Percentiles rank a stretch among this genome's conserved stretches.
Conservation (phyloP, 78 protist species). For the slime mould (Dictyostelium discoideum) region dicty_2.7 NC_007088.5:5522001-5522500, state of each 20-base stretch:
- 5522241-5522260: conserved; percentile 33
- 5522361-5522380: background rate
- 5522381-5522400: background rate
- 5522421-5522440: conserved; percentile 68
- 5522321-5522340: background rate
- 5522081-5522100: background rate
- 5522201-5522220: background rate
- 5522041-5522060: background rate
- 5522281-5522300: conserved; percentile 75
- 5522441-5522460: conserved; percentile 70
- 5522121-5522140: background rate
- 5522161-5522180: background rate
- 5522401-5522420: conserved; percentile 73
- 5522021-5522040: background rate
- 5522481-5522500: conserved; percentile 33
- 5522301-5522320: conserved; percentile 52
- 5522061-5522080: background rate
- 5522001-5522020: conserved; percentile 2
- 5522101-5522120: background rate
- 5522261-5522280: conserved; percentile 63
- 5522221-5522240: conserved; percentile 64
- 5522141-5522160: background rate
- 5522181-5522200: background rate
- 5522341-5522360: background rate
- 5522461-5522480: conserved; percentile 67